Conservation (phyloP, 164 flowering plant species). For the Stephania yunnanensis region DNA sequence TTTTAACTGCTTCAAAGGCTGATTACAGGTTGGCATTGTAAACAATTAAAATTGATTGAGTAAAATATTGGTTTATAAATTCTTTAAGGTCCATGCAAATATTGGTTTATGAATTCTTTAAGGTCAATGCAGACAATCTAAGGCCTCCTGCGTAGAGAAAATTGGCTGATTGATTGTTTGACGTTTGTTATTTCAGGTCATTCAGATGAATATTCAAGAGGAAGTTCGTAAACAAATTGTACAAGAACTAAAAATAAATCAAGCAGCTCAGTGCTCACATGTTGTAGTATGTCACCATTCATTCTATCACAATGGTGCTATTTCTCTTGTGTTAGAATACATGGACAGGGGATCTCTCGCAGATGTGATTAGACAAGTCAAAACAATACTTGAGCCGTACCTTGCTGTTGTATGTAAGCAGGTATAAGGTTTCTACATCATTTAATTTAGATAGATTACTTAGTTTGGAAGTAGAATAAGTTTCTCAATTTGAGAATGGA, state of each 20-base stretch:
- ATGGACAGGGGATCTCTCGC: constrained; percentile 98
- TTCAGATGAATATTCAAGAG: constrained; percentile 94
- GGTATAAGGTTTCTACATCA: constrained; percentile 30
- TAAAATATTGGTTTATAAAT: neutral
- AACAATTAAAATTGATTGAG: neutral
- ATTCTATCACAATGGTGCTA: constrained; percentile 93
- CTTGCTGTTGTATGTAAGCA: constrained; percentile 94
- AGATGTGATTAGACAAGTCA: constrained; percentile 81
- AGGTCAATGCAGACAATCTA: neutral
- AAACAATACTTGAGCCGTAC: constrained; percentile 93
- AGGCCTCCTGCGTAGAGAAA: neutral
- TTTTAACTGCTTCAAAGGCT: neutral
- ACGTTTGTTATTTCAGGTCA: constrained; percentile 47
- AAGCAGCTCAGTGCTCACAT: constrained; percentile 77
- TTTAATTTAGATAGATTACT: neutral
- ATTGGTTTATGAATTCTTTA: neutral
- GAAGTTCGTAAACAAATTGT: constrained; percentile 93
- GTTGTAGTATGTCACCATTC: constrained; percentile 91
- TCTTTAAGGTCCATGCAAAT: neutral
- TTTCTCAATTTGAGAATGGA: neutral
- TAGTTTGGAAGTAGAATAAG: neutral
- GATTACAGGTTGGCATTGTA: neutral
- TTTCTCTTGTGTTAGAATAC: constrained; percentile 90
- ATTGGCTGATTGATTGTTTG: neutral
- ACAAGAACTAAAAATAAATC: constrained; percentile 94